A percentile compares a stretch with the other conserved stretches of the same genome.
phyloP scores from a whole-genome alignment of 768 basidiomycete genomes.

The Tephrocybe sp. region DNA sequence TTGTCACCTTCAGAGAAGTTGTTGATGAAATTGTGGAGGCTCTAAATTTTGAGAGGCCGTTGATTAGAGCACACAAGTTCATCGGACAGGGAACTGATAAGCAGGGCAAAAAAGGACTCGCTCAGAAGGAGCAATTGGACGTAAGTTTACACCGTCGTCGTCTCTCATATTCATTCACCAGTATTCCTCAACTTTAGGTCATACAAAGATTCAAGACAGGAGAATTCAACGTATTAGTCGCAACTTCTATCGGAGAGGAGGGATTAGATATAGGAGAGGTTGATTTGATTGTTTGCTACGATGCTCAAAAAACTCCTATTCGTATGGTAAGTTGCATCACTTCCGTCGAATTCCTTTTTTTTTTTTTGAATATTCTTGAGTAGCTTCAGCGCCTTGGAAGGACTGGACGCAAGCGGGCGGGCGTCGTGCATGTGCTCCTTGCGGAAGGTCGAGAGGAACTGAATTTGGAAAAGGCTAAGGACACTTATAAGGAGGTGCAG shows the following conservation, averaged over 20 bases:
- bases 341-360: neutral
- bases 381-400: constrained; percentile 96
- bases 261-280: constrained; percentile 98
- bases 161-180: neutral
- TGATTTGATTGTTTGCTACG: constrained; percentile 95
- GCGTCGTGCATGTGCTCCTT: constrained; percentile 88
- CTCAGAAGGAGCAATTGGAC: constrained; percentile 89
- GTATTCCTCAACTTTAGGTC: constrained; percentile 47
- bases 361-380: neutral
- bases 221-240: constrained; percentile 88
- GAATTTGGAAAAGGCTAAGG: constrained; percentile 88
- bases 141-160: constrained; percentile 42
- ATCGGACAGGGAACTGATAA: constrained; percentile 90
- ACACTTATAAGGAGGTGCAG: constrained; percentile 86
- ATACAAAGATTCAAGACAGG: constrained; percentile 87
- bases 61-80: constrained; percentile 83
- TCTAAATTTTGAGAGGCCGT: constrained; percentile 71
- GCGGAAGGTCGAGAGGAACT: constrained; percentile 88
- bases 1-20: constrained; percentile 85
- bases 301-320: constrained; percentile 93
- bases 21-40: constrained; percentile 89
- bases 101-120: constrained; percentile 82
- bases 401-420: constrained; percentile 90
- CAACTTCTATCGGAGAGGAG: constrained; percentile 97
- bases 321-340: constrained; percentile 71